These are phyloP conservation scores for Hericium erinaceus DNA, from an alignment of 768 basidiomycete species.

Conservation along the genomic window DNA sequence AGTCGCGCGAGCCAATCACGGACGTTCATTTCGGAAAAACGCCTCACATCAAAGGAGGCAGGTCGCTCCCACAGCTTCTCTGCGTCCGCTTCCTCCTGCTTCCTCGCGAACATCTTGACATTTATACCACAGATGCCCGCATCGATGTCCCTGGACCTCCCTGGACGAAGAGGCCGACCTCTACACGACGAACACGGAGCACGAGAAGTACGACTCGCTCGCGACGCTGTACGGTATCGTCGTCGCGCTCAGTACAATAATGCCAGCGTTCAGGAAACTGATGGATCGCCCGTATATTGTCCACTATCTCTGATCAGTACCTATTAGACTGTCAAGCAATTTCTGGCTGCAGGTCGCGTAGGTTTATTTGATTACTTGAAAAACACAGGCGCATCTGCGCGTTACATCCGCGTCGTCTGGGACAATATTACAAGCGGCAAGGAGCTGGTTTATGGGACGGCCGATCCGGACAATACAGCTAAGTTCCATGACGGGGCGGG, in stretches of 20 bases:
- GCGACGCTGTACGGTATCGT: conserved; percentile 83
- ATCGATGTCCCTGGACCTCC: conserved; percentile 35
- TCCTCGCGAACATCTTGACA: not conserved
- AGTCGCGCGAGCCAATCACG: too few species aligned
- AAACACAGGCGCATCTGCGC: not conserved
- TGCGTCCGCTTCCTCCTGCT: not conserved
- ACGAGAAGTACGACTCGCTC: conserved; percentile 81
- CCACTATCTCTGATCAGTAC: not conserved
- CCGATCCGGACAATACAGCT: not conserved
- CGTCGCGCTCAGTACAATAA: not conserved
- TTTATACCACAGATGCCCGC: not conserved
- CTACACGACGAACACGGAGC: conserved; percentile 78
- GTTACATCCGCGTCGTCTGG: not conserved
- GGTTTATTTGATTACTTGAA: not conserved
- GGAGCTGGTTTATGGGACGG: not conserved
- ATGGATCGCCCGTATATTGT: not conserved
- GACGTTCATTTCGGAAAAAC: too few species aligned
- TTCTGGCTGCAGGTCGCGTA: not conserved
- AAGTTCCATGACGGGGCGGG: not conserved
- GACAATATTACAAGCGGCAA: not conserved
- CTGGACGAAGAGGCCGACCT: conserved; percentile 91
- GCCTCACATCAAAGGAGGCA: not conserved
- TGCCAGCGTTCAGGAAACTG: not conserved
- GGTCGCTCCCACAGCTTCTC: not conserved
- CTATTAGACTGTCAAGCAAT: not conserved